Conservation (phyloP, 108 stramenopile genomes). For the Pseudonitzschia delicatissima region DNA sequence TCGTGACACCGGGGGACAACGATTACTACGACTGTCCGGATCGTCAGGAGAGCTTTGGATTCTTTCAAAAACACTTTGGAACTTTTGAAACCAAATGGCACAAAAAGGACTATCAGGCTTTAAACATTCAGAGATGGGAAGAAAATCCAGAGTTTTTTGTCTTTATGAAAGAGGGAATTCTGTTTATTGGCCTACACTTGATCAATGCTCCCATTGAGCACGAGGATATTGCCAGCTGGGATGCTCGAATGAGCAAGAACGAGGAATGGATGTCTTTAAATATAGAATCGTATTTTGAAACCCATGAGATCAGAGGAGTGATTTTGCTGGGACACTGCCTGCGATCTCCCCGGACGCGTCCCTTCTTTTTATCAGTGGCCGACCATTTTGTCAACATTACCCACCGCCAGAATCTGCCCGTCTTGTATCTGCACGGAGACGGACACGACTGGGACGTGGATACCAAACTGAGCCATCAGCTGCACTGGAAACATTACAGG, state of each 20-base stretch:
- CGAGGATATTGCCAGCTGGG: conserved; percentile 4
- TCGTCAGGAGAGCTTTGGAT: not conserved
- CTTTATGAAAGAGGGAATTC: conserved; percentile 19
- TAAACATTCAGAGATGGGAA: not conserved
- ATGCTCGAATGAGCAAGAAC: conserved; percentile 19
- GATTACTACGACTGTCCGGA: conserved; percentile 33
- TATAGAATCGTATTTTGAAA: conserved; percentile 11
- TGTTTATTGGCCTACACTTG: conserved; percentile 22
- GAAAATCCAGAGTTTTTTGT: conserved; percentile 18
- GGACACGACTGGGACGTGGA: conserved; percentile 36
- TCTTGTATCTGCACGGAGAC: conserved; percentile 36
- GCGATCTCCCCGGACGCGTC: conserved; percentile 4
- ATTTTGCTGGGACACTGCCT: conserved; percentile 28
- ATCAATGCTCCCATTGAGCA: conserved; percentile 16
- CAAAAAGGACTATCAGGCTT: conserved; percentile 3
- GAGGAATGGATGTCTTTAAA: conserved; percentile 20
- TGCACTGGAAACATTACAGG: conserved; percentile 15
- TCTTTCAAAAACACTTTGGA: conserved; percentile 22
- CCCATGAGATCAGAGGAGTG: conserved; percentile 12
- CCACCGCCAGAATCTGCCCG: conserved; percentile 10
- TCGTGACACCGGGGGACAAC: conserved; percentile 32
- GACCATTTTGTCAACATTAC: conserved; percentile 9
- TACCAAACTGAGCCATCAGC: conserved; percentile 18
- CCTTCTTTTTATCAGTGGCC: conserved; percentile 18
- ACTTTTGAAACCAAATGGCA: conserved; percentile 24